Evolutionary conservation across 805 yeast genomes (phyloP), one percentile per base, ranked within the genome.

Genomic region (Komagataella kurtzmanii): DNA sequence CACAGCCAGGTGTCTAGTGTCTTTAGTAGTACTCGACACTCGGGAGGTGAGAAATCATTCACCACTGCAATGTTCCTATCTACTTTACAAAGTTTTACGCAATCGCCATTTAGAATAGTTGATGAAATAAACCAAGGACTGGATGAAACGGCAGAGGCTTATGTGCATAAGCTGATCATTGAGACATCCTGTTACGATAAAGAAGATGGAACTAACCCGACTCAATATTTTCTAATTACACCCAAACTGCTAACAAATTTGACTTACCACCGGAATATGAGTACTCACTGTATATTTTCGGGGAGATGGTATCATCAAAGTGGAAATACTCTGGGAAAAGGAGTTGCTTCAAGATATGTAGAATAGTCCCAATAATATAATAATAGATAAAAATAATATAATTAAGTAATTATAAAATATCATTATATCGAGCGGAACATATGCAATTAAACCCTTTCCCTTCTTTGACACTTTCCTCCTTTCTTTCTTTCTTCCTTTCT

Each of bases 51-150:
- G 65, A 79, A 96, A 60, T 95, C 98, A 1, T 96, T 93, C 0
- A 83, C 97, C 0, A 93, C 98, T 0, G 91, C 91, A 2, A 77
- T 90, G 50, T 93, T 85, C 63, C 77, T 93, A 61, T 86, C 93
- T 73, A 83, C 98, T 1, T 71, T 93, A 55, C 99, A 93, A 68
- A 91, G 89, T 8, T 73, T 85, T 53, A 83, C 97, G 0, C 76
- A 77, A 24, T 88, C 97, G 0, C 98, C 99, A 7, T 88, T 93
- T 61, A 73, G 98, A 61, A 90, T 91, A 2, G 97, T 93, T 6
- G 99, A 93, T 67, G 99, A 93, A 71, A 95, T 93, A 55, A 93
- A 93, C 64, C 99, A 93, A 69, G 99, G 99, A 57, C 90, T 93
- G 98, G 99, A 93, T 68, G 85, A 95, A 10, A 79, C 79, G 54